Base-by-base conservation (phyloP, 768 basidiomycete species). In the Trametopsis cervina region DNA sequence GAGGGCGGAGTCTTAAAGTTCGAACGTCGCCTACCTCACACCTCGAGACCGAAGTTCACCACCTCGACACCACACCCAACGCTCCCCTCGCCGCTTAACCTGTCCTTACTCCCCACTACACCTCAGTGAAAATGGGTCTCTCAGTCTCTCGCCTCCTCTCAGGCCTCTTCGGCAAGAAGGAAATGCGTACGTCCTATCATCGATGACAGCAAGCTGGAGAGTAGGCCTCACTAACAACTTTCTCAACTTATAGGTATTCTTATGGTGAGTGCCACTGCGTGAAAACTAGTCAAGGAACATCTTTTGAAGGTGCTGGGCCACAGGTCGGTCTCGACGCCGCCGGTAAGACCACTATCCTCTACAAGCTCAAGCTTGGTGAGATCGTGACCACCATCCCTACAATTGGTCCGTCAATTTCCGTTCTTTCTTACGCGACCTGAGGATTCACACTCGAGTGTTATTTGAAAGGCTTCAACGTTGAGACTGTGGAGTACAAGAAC, bases 401-500 rank as follows among this genome's bases (percentile, higher is more conserved):
- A 65, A 98, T 99, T 72, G 95, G 95, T 94, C 61, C 64, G 85
- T 75, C 52, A 7, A 7, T 35, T 46, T 52, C 33, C 25, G 33
- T 27, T 51, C 7, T 33, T 17, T 45, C 38, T 54, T 36, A 49
- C 42, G 23, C 46, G 50, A 37, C 37, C 24, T 49, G 44, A 22
- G 26, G 39, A 46, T 49, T 54, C 43, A 48, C 48, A 49, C 60
- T 62, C 50, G 59, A 29, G 29, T 33, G 9, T 33, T 33, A 15
- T 7, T 15, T 23, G 35, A 20, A 57, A 97, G 96, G 96, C 51
- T 99, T 99, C 79, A 99, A 99, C 67, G 96, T 99, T 60, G 96
- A 99, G 79, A 98, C 96, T 53, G 96, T 99, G 58, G 95, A 98
- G 70, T 98, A 99, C 75, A 98, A 97, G 81, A 99, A 98, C 78